Evolutionary conservation across 148 eudicot genomes (phyloP), one percentile per base, ranked within the genome.

Genomic region (Amaranthus cruentus): DNA sequence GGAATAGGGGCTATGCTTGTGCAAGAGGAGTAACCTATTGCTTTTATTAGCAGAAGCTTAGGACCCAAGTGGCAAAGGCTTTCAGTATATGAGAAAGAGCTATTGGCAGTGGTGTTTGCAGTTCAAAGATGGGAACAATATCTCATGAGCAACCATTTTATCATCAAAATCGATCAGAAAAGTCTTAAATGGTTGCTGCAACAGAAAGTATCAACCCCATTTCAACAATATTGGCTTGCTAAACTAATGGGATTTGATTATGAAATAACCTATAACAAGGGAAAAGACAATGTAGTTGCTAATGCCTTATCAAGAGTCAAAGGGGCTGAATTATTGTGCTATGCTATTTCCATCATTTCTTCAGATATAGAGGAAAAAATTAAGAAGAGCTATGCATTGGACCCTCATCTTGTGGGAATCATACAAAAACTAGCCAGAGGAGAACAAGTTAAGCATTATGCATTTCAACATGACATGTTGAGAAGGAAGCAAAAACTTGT

Each of bases 191-290:
- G 44, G 43, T 7, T 62, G 4, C 11, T 62, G 3, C 46, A 62
- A 2, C 47, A 62, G 12, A 62, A 62, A 5, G 4, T 62, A 4
- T 42, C 47, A 3, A 62, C 47, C 1, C 66, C 66, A 0, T 62
- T 61, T 11, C 65, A 61, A 11, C 65, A 28, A 28, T 4, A 4
- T 4, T 62, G 66, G 66, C 7, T 62, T 0, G 9, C 13, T 0
- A 62, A 62, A 62, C 47, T 62, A 11, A 2, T 62, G 44, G 66
- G 66, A 4, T 62, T 62, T 62, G 66, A 62, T 3, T 62, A 62
- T 42, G 66, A 62, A 9, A 62, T 62, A 4, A 9, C 28, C 1
- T 62, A 62, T 13, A 62, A 38, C 28, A 38, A 62, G 12, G 66
- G 48, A 4, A 8, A 28, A 38, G 47, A 62, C 7, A 62, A 62